These are phyloP conservation scores for Hemileccinum impolitum DNA, from an alignment of 768 basidiomycete genomes.

Conservation along the genomic window DNA sequence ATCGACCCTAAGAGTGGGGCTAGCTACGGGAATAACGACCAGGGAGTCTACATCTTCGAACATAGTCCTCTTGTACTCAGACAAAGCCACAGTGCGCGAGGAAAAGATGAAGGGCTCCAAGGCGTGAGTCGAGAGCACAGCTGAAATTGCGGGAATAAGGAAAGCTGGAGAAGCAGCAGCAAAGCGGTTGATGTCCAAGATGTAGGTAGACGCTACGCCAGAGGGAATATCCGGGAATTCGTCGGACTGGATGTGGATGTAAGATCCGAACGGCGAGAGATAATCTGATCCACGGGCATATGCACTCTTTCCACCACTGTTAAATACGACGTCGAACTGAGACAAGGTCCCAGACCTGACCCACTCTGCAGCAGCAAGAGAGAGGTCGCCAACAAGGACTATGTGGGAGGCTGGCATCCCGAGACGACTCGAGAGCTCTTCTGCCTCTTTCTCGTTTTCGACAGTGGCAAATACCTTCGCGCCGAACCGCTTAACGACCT, in stretches of 20 bases:
- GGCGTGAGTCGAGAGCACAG: conserved; percentile 19
- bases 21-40: conserved; percentile 16
- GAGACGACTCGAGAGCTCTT: conserved; percentile 10
- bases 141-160: conserved; percentile 16
- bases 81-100: conserved; percentile 11
- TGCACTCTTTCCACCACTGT: conserved; percentile 12
- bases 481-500: conserved; percentile 21
- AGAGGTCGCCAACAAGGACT: conserved; percentile 11
- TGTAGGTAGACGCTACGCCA: conserved; percentile 13
- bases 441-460: conserved; percentile 10
- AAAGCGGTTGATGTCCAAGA: conserved; percentile 23
- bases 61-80: conserved; percentile 3
- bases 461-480: conserved; percentile 24
- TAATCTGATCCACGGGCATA: conserved; percentile 17
- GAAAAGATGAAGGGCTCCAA: conserved; percentile 8
- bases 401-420: conserved; percentile 11
- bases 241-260: conserved; percentile 22
- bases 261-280: conserved; percentile 24
- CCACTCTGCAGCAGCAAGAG: conserved; percentile 9
- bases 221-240: conserved; percentile 15
- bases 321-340: conserved; percentile 26
- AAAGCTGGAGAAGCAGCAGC: conserved; percentile 17
- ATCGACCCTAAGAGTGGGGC: conserved; percentile 17
- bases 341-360: conserved; percentile 10
- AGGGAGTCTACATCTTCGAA: conserved; percentile 8